Conservation (phyloP, 1,284 basidiomycete species). For the Leccinum subrobustum region DNA sequence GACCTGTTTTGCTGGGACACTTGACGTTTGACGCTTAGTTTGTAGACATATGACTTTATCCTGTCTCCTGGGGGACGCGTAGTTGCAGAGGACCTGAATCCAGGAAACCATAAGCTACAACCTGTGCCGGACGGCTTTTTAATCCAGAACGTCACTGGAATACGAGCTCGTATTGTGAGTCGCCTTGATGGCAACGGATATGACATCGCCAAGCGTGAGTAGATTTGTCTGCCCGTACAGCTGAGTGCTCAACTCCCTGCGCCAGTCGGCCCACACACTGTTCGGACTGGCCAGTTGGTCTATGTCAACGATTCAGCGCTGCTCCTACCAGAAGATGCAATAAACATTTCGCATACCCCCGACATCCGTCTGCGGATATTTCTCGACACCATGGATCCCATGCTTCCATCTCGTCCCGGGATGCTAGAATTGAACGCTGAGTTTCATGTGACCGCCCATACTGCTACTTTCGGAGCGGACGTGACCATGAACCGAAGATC, state of each 20-base stretch:
- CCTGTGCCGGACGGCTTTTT: slow-evolving; percentile 69
- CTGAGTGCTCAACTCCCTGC: slow-evolving; percentile 8
- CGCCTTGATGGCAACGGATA: slow-evolving; percentile 84
- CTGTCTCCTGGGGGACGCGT: slow-evolving; percentile 56
- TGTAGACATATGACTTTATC: slow-evolving; percentile 72
- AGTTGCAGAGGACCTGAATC: slow-evolving; percentile 68
- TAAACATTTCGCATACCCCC: slow-evolving; percentile 34
- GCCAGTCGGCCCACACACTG: slow-evolving; percentile 79
- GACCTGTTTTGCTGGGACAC: slow-evolving; percentile 14
- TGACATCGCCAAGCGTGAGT: slow-evolving; percentile 77
- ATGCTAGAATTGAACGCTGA: slow-evolving; percentile 40
- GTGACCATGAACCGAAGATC: slow-evolving; percentile 36
- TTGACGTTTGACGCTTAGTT: slow-evolving; percentile 8
- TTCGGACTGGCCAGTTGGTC: slow-evolving; percentile 77
- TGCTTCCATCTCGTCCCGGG: slow-evolving; percentile 38
- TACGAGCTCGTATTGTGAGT: slow-evolving; percentile 73
- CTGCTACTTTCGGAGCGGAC: slow-evolving; percentile 72
- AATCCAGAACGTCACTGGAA: slow-evolving; percentile 73
- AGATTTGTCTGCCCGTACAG: background rate
- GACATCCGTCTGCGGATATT: slow-evolving; percentile 62
- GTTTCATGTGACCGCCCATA: slow-evolving; percentile 55
- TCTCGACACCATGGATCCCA: slow-evolving; percentile 47
- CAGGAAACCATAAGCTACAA: slow-evolving; percentile 63
- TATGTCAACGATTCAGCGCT: slow-evolving; percentile 76
- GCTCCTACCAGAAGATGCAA: slow-evolving; percentile 37